Evolutionary conservation across 805 yeast genomes (phyloP), one percentile per base, ranked within the genome.

Genomic region (Candida montana): DNA sequence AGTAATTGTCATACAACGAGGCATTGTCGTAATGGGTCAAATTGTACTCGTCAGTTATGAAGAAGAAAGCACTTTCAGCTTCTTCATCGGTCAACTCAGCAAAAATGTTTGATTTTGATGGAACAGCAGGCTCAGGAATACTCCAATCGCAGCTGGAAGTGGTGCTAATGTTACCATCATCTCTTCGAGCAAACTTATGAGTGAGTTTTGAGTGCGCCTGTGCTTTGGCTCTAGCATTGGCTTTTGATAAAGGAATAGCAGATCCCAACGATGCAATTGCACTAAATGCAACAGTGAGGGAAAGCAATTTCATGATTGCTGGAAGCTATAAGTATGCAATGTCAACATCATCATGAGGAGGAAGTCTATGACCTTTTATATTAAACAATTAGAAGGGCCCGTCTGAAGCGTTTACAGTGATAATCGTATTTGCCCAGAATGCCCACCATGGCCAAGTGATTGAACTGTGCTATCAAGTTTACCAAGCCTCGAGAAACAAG

Each of bases 51-150:
- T 45, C 45, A 1, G 44, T 41, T 10, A 54, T 35, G 13, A 50
- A 20, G 5, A 40, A 44, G 27, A 42, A 52, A 20, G 48, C 53
- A 5, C 23, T 39, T 10, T 42, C 20, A n/a, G 56, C 38, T 37
- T 54, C 58, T 4, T 47, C 54, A n/a, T 49, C 48, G 27, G 44
- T 33, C 31, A 54, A 28, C 13, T 52, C 50, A 11, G 56, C 49
- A 51, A 53, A 54, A 35, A 54, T 47, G 40, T 54, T 54, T 11
- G 31, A 12, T 33, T 52, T 54, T 15, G 42, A 42, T 5, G 58
- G 41, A 12, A 24, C 24, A 24, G 46, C 48, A 1, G 28, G 23
- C n/a, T 45, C 41, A 9, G 58, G 58, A 11, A 44, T 33, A n/a
- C 49, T 27, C n/a, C 26, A 40, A 5, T 24, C 40, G 28, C 47